These are phyloP conservation scores for Lavandula angustifolia DNA, from an alignment of 257 asterid species.

Conservation along the genomic window DNA sequence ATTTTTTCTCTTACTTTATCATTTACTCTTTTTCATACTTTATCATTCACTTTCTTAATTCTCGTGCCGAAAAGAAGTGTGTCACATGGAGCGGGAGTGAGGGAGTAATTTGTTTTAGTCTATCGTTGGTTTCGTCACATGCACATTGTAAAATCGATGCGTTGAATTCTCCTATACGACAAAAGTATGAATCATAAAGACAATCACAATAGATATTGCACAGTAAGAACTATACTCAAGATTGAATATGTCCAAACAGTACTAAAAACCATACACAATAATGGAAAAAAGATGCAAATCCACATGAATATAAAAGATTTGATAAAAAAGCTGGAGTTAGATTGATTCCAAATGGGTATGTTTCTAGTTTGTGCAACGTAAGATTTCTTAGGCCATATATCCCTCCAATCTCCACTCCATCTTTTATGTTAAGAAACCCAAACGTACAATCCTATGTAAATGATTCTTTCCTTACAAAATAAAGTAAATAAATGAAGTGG, in stretches of 20 bases:
- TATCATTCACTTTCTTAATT: too few relatives aligned
- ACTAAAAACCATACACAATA: background rate
- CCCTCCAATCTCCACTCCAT: conserved; percentile 8
- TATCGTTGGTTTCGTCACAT: too few relatives aligned
- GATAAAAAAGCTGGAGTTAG: conserved; percentile 4
- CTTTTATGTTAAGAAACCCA: conserved; percentile 22
- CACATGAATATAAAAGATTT: background rate
- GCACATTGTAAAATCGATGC: too few relatives aligned
- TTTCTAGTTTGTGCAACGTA: conserved; percentile 17
- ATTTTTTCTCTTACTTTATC: too few relatives aligned
- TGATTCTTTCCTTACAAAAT: background rate
- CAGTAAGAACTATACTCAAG: background rate
- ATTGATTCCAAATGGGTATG: conserved; percentile 23
- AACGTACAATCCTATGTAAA: background rate
- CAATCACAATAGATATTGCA: conserved; percentile 18
- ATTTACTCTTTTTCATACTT: too few relatives aligned
- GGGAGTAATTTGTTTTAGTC: too few relatives aligned
- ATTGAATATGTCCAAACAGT: conserved; percentile 15
- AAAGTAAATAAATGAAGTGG: background rate
- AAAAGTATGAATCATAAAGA: background rate
- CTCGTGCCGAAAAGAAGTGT: too few relatives aligned
- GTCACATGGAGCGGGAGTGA: too few relatives aligned
- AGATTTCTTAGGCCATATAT: conserved; percentile 8
- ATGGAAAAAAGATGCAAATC: conserved; percentile 16
- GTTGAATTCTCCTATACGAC: too few relatives aligned